Evolutionary conservation across 768 basidiomycete genomes (phyloP).

Genomic region (Mycena haematopus): DNA sequence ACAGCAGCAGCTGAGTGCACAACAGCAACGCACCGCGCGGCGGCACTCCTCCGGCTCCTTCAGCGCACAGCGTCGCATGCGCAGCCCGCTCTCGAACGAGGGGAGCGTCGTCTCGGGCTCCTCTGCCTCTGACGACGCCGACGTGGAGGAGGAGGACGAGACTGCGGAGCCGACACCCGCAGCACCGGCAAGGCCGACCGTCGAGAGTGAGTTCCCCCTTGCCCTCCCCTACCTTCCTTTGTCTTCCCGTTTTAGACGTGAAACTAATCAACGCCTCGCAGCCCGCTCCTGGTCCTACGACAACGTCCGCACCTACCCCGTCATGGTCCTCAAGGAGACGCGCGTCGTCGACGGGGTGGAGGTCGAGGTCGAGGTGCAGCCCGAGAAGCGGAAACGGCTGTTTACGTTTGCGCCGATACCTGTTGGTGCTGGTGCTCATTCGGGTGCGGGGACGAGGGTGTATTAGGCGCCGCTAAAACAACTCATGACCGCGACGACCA

Average conservation of each 20-base stretch:
- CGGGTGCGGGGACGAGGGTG: neutral
- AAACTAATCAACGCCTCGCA: slow-evolving; percentile 39
- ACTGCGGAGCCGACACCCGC: too few species aligned
- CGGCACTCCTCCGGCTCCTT: slow-evolving; percentile 43
- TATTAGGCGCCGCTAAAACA: too few species aligned
- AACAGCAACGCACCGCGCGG: too few species aligned
- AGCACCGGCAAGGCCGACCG: too few species aligned
- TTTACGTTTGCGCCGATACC: slow-evolving; percentile 60
- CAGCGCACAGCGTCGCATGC: slow-evolving; percentile 32
- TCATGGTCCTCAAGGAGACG: slow-evolving; percentile 66
- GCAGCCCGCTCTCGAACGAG: slow-evolving; percentile 42
- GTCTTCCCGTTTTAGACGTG: neutral
- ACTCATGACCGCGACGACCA: slow-evolving; percentile 12
- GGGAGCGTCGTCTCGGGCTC: slow-evolving; percentile 26
- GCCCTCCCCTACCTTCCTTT: too few species aligned
- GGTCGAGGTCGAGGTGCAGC: slow-evolving; percentile 54
- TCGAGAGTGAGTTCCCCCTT: slow-evolving; percentile 57
- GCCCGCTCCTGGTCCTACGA: slow-evolving; percentile 82
- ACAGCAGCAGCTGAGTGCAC: too few species aligned
- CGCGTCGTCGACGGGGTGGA: slow-evolving; percentile 53
- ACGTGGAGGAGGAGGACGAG: slow-evolving; percentile 27
- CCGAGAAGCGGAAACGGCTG: slow-evolving; percentile 63
- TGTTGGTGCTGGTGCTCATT: too few species aligned
- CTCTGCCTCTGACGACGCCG: slow-evolving; percentile 34
- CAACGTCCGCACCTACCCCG: slow-evolving; percentile 70